A percentile compares a stretch with the other conserved stretches of the same genome.
These are phyloP conservation scores for Amesomyces nigricolor DNA, from an alignment of 2,329 filamentous ascomycete species.

Conservation along the genomic window DNA sequence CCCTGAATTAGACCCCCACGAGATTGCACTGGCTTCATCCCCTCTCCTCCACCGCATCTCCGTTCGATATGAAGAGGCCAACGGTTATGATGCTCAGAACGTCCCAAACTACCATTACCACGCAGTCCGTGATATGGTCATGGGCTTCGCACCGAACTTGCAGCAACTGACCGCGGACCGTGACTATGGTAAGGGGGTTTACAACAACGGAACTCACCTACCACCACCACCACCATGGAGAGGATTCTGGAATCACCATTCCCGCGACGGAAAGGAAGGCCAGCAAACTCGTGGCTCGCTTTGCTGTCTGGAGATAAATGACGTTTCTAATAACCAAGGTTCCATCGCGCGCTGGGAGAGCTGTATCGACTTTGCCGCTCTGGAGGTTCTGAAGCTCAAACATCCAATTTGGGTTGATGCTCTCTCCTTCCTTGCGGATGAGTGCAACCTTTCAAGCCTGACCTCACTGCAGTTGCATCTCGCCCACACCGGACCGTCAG, in stretches of 20 bases:
- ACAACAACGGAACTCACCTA: no score
- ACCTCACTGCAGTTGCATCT: background rate
- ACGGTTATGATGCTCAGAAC: background rate
- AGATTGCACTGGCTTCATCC: background rate
- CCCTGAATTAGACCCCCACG: background rate
- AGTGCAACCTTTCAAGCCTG: background rate
- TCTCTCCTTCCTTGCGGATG: background rate
- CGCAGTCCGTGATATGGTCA: no score
- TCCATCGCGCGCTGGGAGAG: background rate
- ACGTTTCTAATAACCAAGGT: background rate
- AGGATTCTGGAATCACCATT: background rate
- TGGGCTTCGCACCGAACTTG: no score
- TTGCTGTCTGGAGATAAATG: background rate
- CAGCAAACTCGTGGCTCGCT: background rate
- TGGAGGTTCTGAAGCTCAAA: background rate
- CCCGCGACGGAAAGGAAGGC: no score
- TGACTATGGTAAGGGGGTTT: no score
- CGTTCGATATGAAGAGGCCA: background rate
- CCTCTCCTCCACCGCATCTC: background rate
- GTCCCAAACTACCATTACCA: background rate
- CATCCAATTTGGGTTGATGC: background rate
- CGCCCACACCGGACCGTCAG: no score
- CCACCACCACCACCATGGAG: background rate
- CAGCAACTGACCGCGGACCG: no score
- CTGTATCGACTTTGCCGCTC: background rate